These are phyloP conservation scores for Ilyonectria sp. DNA, from an alignment of 2,329 filamentous ascomycete species.

Conservation along the genomic window DNA sequence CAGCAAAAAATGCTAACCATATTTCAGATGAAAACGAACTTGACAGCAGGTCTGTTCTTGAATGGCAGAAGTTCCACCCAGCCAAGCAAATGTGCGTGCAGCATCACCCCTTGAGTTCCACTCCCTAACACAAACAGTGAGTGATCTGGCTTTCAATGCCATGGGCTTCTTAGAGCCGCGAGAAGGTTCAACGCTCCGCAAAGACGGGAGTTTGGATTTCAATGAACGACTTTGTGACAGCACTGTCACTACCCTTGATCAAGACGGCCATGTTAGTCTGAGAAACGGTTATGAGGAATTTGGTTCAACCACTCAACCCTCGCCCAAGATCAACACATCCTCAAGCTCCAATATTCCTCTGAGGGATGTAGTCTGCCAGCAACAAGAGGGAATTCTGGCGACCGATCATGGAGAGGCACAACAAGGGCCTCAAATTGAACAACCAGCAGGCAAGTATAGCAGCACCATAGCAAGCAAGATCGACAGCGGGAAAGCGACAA, in stretches of 20 bases:
- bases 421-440: not conserved
- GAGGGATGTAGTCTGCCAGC: too few relatives aligned
- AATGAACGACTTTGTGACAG: conserved; percentile 35
- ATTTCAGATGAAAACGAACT: conserved; percentile 52
- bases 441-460: not conserved
- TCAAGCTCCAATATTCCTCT: not conserved
- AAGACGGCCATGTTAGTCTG: not conserved
- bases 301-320: not conserved
- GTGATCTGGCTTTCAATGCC: conserved; percentile 68
- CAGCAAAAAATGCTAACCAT: not conserved
- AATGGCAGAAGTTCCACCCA: conserved; percentile 50
- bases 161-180: conserved; percentile 59
- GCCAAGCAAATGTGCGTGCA: conserved; percentile 36
- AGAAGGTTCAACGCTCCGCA: conserved; percentile 24
- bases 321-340: not conserved
- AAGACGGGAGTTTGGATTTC: conserved; percentile 16
- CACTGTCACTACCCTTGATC: conserved; percentile 11
- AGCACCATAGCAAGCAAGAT: too few relatives aligned
- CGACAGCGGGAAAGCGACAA: not conserved
- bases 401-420: not conserved
- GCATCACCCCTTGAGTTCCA: not conserved
- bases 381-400: not conserved
- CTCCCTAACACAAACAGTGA: conserved; percentile 53
- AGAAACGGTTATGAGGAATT: too few relatives aligned
- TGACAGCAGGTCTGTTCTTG: conserved; percentile 53